These are phyloP conservation scores for Pseudozyma tsukubaensis DNA, from an alignment of 1,284 basidiomycete genomes.

Conservation along the genomic window DNA sequence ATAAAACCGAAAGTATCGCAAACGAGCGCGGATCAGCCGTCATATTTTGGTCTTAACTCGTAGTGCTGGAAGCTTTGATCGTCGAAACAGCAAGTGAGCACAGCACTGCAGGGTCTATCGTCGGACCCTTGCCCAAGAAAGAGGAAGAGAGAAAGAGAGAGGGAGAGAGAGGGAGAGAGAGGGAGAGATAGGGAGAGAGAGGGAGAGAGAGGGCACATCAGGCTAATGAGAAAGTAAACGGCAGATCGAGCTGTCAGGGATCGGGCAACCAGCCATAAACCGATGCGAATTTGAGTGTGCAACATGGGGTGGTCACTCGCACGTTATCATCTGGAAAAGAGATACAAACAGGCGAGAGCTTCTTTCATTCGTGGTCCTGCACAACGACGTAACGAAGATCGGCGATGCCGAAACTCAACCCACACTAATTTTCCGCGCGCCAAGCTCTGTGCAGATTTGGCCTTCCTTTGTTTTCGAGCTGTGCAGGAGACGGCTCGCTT, in stretches of 20 bases:
- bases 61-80: background rate
- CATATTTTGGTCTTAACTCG: too few relatives aligned
- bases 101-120: background rate
- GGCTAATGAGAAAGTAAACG: too few relatives aligned
- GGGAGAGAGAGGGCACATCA: too few relatives aligned
- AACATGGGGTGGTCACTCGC: background rate
- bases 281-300: too few relatives aligned
- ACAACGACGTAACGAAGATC: conserved; percentile 11
- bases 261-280: too few relatives aligned
- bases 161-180: background rate
- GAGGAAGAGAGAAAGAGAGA: background rate
- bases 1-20: too few relatives aligned
- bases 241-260: too few relatives aligned
- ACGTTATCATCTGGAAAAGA: background rate
- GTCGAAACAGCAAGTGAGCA: background rate
- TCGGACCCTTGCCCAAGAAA: background rate
- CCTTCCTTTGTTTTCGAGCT: too few relatives aligned
- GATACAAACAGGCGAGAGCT: background rate
- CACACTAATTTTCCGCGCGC: too few relatives aligned
- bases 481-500: too few relatives aligned
- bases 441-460: too few relatives aligned
- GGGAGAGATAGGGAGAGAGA: background rate
- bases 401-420: background rate
- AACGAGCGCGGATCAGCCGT: too few relatives aligned
- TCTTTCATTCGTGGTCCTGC: background rate